phyloP scores from a whole-genome alignment of 176 grass and related monocot genomes.

The Pontederia crassipes region DNA sequence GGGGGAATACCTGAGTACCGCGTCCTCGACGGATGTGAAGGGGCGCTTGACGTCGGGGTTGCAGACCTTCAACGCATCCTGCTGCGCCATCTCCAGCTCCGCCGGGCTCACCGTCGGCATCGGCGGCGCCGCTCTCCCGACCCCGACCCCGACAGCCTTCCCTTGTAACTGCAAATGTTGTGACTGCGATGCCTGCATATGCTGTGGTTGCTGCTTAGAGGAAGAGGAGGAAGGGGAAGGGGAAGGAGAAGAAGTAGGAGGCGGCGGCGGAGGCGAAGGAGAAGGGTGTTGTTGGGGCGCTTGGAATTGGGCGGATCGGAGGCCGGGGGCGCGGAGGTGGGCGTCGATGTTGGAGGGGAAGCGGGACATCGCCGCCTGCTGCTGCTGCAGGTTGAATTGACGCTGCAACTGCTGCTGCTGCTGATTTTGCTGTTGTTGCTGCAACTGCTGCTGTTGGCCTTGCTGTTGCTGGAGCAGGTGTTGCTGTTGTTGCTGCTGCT shows the following conservation, averaged over 20 bases:
- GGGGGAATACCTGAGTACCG: conserved; percentile 31
- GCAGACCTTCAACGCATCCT: conserved; percentile 46
- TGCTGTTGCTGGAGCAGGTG: conserved; percentile 33
- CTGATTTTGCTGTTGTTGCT: conserved; percentile 4
- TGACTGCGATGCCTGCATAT: conserved; percentile 24
- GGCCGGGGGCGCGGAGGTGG: conserved; percentile 79
- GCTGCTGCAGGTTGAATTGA: conserved; percentile 15
- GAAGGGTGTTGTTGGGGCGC: background rate
- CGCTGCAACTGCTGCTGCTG: conserved; percentile 20
- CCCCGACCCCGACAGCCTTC: conserved; percentile 1
- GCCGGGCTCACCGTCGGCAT: conserved; percentile 3
- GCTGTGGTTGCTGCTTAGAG: conserved; percentile 14
- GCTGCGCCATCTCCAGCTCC: conserved; percentile 43
- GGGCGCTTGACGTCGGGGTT: conserved; percentile 49
- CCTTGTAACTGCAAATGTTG: conserved; percentile 15
- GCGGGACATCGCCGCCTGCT: conserved; percentile 83
- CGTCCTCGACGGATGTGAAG: conserved; percentile 57
- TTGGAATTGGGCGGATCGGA: conserved; percentile 51
- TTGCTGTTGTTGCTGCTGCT: conserved; percentile 22
- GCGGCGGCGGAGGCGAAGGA: conserved; percentile 6
- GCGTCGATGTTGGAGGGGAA: conserved; percentile 99
- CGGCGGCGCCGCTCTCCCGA: background rate
- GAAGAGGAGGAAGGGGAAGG: too few relatives aligned
- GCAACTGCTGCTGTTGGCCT: background rate
- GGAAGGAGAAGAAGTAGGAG: background rate